Base-by-base conservation (phyloP, 164 flowering plant genomes). In the Vitis amurensis region DNA sequence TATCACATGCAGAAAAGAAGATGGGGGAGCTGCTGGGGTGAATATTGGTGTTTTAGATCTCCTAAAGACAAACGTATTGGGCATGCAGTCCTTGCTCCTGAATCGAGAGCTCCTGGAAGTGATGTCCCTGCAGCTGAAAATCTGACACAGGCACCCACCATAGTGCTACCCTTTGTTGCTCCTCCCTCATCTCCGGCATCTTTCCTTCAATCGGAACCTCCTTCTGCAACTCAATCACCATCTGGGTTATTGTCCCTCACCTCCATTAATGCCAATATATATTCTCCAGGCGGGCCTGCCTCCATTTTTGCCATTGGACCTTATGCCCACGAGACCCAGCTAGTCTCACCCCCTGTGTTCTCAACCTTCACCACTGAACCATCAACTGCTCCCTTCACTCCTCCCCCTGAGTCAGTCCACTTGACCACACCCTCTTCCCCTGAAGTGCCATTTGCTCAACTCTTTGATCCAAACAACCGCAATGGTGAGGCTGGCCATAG, bases 141-240 rank as follows among this genome's bases (percentile, higher is more conserved):
- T 77, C 63, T 76, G 23, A 15, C 59, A 63, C 92, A 83, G 71
- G 74, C 83, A n/a, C 79, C 91, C 56, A 51, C 83, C 3, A 55
- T 78, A 10, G 67, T 71, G n/a, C 79, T 84, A n/a, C 97, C 97
- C 49, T 93, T 91, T 53, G 74, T 77, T 53, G 99, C 99, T 5
- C 99, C 99, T 69, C 99, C 99, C 31, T 92, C 99, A 1, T 96
- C 99, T 61, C 99, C 99, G 37, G 98, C 90, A 27, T 96, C 99
- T 47, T 93, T 93, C 76, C 81, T 92, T 61, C 97, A 80, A 47
- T 96, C 99, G n/a, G 98, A 89, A 69, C 90, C 95, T 56, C 87
- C 92, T 55, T 91, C 99, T 17, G 86, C 84, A 44, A 68, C 84
- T 31, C 97, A 91, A 15, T 96, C 99, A 16, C 98, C 99, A 5